A percentile compares a stretch with the other conserved stretches of the same genome.
Evolutionary conservation across 345 rosid genomes (phyloP).

Genomic region (Rhodamnia argentea): DNA sequence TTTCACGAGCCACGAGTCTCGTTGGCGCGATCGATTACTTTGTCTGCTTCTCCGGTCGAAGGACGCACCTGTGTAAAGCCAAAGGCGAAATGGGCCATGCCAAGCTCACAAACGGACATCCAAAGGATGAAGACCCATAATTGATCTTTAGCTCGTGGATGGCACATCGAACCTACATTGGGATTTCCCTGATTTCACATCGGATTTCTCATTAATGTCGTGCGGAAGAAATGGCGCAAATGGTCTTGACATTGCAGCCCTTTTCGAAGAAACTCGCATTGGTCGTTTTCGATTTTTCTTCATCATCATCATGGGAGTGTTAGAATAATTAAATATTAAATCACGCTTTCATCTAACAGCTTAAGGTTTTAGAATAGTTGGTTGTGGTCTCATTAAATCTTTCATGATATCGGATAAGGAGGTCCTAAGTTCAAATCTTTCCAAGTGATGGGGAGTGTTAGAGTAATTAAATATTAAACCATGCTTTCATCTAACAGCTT

Average conservation of each 20-base stretch:
- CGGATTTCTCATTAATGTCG: not conserved
- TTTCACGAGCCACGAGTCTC: not conserved
- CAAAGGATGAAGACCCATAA: not conserved
- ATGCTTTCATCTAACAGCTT: too few relatives aligned
- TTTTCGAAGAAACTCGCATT: not conserved
- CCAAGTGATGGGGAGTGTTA: too few relatives aligned
- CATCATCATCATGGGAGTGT: not conserved
- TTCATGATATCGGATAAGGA: too few relatives aligned
- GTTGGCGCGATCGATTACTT: fast-evolving
- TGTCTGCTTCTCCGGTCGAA: not conserved
- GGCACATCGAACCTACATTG: too few relatives aligned
- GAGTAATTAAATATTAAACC: too few relatives aligned
- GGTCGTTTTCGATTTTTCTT: not conserved
- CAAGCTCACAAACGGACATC: not conserved
- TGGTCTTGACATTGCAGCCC: not conserved
- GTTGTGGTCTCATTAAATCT: too few relatives aligned
- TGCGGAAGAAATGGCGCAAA: not conserved
- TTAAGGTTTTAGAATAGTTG: too few relatives aligned
- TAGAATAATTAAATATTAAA: too few relatives aligned
- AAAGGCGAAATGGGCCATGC: not conserved
- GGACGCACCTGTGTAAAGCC: not conserved
- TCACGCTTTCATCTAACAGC: too few relatives aligned
- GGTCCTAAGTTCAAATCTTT: too few relatives aligned
- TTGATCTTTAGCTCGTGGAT: not conserved
- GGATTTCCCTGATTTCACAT: not conserved